Conservation (phyloP, 495 filamentous ascomycete species). For the Hyaloscypha hepaticicola region DNA sequence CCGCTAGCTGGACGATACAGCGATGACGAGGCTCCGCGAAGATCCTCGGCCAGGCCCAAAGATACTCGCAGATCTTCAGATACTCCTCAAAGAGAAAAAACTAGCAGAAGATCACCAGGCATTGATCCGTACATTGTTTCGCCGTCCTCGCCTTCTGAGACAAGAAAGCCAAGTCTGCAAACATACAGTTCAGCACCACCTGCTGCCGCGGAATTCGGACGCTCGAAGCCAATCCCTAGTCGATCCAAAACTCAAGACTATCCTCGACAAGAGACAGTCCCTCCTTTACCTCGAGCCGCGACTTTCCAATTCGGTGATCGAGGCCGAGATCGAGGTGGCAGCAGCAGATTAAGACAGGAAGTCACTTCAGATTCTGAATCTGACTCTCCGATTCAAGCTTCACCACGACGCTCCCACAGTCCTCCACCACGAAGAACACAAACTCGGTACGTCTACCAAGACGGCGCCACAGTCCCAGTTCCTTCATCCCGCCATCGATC, state of each 20-base stretch:
- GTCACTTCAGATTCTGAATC: conserved; percentile 26
- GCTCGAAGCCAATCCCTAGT: conserved; percentile 18
- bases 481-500: conserved; percentile 21
- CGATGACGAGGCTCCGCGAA: conserved; percentile 31
- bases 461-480: conserved; percentile 17
- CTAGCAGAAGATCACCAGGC: conserved; percentile 17
- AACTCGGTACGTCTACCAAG: conserved; percentile 21
- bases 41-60: conserved; percentile 25
- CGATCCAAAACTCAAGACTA: conserved; percentile 32
- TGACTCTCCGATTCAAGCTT: conserved; percentile 10
- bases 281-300: conserved; percentile 24
- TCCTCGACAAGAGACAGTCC: conserved; percentile 13
- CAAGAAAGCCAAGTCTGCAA: conserved; percentile 29
- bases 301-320: conserved; percentile 25
- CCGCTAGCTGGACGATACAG: conserved; percentile 15
- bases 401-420: conserved; percentile 21
- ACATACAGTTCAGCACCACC: conserved; percentile 31
- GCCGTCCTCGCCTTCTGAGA: conserved; percentile 20
- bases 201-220: conserved; percentile 1
- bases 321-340: conserved; percentile 24
- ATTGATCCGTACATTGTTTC: conserved; percentile 28
- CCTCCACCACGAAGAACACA: conserved; percentile 17
- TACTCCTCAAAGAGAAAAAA: conserved; percentile 21
- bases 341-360: conserved; percentile 27
- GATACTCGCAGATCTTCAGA: conserved; percentile 17